A percentile compares a stretch with the other conserved stretches of the same genome.
These are phyloP conservation scores for Penicillium samsonianum DNA, from an alignment of 495 filamentous ascomycete genomes.

Conservation along the genomic window DNA sequence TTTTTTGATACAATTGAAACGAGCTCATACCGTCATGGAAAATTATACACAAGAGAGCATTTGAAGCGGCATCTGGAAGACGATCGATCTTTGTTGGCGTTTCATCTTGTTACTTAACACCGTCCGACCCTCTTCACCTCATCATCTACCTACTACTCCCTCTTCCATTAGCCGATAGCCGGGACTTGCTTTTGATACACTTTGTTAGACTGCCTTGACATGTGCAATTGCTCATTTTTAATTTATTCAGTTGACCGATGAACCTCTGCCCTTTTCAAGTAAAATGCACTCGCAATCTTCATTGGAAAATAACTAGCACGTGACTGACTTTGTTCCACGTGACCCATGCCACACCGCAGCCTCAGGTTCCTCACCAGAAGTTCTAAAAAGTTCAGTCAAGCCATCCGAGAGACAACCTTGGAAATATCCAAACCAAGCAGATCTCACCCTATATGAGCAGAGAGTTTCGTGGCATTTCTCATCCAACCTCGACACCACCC, in stretches of 20 bases:
- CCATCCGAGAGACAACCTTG: background rate
- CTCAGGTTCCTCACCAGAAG: background rate
- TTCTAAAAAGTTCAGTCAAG: background rate
- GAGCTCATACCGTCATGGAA: constrained; percentile 29
- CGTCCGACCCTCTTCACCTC: constrained; percentile 19
- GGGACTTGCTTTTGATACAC: constrained; percentile 24
- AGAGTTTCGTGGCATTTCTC: constrained; percentile 3
- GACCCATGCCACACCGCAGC: background rate
- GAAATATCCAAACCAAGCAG: background rate
- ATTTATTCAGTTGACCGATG: constrained; percentile 16
- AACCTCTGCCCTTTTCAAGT: background rate
- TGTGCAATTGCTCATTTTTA: constrained; percentile 18
- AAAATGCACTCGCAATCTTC: background rate
- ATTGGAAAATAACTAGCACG: background rate
- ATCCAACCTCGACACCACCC: background rate
- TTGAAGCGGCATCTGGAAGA: constrained; percentile 38
- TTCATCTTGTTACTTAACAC: constrained; percentile 32
- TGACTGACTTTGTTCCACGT: background rate
- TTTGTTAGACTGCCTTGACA: constrained; percentile 29
- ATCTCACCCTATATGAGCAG: background rate
- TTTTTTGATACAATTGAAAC: constrained; percentile 30
- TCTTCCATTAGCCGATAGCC: constrained; percentile 24
- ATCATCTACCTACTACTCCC: constrained; percentile 23
- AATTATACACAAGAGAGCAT: constrained; percentile 31
- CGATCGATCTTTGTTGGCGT: constrained; percentile 36